A percentile compares a stretch with the other conserved stretches of the same genome.
Evolutionary conservation across 1,139 yeast species (phyloP).

Genomic region (Candida sanyaensis): DNA sequence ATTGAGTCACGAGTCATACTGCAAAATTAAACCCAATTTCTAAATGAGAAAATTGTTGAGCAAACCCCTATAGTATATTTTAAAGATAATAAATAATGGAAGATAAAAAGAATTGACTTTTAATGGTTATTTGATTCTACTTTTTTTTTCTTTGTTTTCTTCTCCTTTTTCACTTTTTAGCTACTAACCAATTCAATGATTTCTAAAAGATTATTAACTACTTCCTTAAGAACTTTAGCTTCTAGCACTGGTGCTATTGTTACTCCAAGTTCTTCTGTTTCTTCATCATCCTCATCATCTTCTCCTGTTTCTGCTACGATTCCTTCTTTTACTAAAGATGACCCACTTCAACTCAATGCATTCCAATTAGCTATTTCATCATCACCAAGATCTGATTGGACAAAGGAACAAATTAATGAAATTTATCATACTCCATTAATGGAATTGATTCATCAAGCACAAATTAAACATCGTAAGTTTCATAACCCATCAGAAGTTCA

Average conservation of each 20-base stretch:
- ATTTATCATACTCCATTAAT: slow-evolving; percentile 67
- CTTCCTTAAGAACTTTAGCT: background rate
- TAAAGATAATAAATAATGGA: no score
- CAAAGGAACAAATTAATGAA: slow-evolving; percentile 55
- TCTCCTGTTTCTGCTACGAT: background rate
- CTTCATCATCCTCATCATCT: background rate
- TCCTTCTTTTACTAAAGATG: background rate
- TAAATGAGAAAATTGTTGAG: background rate
- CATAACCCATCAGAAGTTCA: slow-evolving; percentile 75
- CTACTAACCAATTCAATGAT: background rate
- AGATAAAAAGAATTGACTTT: no score
- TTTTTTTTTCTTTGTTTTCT: background rate
- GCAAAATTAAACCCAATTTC: background rate
- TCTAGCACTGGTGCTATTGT: background rate
- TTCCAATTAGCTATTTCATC: slow-evolving; percentile 14
- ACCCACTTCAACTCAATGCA: slow-evolving; percentile 1
- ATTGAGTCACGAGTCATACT: slow-evolving; percentile 6
- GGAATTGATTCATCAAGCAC: slow-evolving; percentile 64
- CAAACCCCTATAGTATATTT: background rate
- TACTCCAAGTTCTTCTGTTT: background rate
- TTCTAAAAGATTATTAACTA: background rate
- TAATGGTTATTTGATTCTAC: background rate
- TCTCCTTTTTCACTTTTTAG: background rate
- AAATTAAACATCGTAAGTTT: slow-evolving; percentile 62
- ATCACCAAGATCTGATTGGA: slow-evolving; percentile 56